phyloP scores from a whole-genome alignment of 805 yeast species.

The Saccharomycopsis sp. region DNA sequence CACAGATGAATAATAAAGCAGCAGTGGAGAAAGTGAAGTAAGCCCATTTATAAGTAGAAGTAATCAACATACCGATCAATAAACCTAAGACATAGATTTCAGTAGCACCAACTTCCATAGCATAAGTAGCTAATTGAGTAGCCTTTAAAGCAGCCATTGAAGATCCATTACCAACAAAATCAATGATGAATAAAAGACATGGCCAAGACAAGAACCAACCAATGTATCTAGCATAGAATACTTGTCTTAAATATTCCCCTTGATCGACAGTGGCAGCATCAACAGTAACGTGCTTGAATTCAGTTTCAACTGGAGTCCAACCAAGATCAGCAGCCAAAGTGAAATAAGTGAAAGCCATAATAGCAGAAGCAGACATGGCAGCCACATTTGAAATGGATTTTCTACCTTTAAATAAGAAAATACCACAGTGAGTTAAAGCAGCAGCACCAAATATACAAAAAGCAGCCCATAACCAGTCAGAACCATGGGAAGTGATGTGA shows the following conservation, averaged over 20 bases:
- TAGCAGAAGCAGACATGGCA: slow-evolving; percentile 33
- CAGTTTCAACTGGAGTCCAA: slow-evolving; percentile 36
- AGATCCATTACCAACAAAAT: slow-evolving; percentile 25
- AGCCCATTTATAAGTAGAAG: slow-evolving; percentile 58
- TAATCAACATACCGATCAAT: slow-evolving; percentile 45
- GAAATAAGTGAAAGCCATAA: slow-evolving; percentile 39
- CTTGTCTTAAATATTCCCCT: slow-evolving; percentile 34
- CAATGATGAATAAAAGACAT: slow-evolving; percentile 26
- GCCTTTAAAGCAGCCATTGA: slow-evolving; percentile 22
- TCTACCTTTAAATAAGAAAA: slow-evolving; percentile 26
- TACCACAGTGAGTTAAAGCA: slow-evolving; percentile 23
- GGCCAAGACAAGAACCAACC: slow-evolving; percentile 53
- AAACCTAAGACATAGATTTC: slow-evolving; percentile 42
- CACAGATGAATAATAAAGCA: slow-evolving; percentile 32
- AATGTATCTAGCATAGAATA: slow-evolving; percentile 45
- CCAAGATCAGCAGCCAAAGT: slow-evolving; percentile 52
- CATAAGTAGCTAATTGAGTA: slow-evolving; percentile 28
- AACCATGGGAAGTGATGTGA: slow-evolving; percentile 46
- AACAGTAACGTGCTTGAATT: slow-evolving; percentile 38
- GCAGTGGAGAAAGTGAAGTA: slow-evolving; percentile 45
- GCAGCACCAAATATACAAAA: slow-evolving; percentile 36
- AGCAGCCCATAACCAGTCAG: slow-evolving; percentile 60
- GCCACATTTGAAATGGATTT: slow-evolving; percentile 27
- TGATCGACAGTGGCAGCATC: slow-evolving; percentile 20
- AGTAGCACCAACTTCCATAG: slow-evolving; percentile 33